phyloP scores from a whole-genome alignment of 805 yeast genomes.

The Saturnispora dispora region DNA sequence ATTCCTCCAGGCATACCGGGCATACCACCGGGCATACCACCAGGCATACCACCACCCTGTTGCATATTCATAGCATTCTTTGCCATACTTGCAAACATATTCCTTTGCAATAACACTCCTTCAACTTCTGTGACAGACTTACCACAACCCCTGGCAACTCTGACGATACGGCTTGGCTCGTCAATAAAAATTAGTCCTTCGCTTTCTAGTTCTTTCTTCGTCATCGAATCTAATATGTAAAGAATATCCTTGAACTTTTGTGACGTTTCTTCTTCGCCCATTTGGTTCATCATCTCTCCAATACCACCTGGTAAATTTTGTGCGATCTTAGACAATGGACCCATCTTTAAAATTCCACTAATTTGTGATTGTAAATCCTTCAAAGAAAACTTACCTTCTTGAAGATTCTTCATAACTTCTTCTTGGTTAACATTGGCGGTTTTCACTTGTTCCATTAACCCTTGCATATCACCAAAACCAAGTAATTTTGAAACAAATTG shows the following conservation, averaged over 20 bases:
- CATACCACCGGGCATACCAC: constrained; percentile 20
- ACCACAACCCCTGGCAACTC: constrained; percentile 94
- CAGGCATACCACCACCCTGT: constrained; percentile 42
- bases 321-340: constrained; percentile 89
- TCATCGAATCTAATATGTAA: constrained; percentile 92
- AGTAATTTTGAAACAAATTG: constrained; percentile 84
- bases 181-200: constrained; percentile 76
- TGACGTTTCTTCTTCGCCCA: constrained; percentile 90
- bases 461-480: constrained; percentile 94
- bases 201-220: constrained; percentile 77
- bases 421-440: constrained; percentile 81
- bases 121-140: constrained; percentile 89
- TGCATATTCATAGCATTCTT: constrained; percentile 52
- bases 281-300: constrained; percentile 71
- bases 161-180: constrained; percentile 75
- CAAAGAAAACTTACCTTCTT: constrained; percentile 89
- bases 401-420: constrained; percentile 83
- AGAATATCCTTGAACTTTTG: constrained; percentile 78
- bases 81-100: constrained; percentile 93
- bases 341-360: constrained; percentile 94
- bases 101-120: constrained; percentile 81
- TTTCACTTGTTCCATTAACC: constrained; percentile 88
- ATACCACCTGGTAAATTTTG: constrained; percentile 92
- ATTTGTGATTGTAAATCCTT: constrained; percentile 89
- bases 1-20: neutral